A percentile compares a stretch with the other conserved stretches of the same genome.
Conservation (phyloP, 202 grass and related monocot genomes). For the Thinopyrum obtusiflorum region DNA sequence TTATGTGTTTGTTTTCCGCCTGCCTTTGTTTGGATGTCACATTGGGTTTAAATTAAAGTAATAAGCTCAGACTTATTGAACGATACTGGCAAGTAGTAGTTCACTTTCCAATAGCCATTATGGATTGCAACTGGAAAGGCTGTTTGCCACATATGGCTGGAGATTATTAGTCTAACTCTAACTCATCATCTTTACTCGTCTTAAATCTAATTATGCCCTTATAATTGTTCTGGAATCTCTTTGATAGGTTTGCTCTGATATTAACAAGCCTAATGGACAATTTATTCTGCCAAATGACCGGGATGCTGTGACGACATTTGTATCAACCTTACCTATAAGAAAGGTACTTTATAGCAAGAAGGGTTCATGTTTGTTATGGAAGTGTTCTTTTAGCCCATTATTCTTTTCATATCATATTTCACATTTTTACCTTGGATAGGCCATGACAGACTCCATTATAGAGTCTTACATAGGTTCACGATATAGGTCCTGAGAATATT, state of each 20-base stretch:
- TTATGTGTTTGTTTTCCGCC: not conserved
- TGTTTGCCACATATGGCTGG: not conserved
- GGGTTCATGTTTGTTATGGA: not conserved
- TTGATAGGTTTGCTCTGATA: slow-evolving; percentile 97
- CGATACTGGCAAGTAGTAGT: slow-evolving; percentile 20
- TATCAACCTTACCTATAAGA: slow-evolving; percentile 92
- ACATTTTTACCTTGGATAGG: slow-evolving; percentile 7
- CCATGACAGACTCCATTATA: slow-evolving; percentile 1
- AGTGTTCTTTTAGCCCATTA: slow-evolving; percentile 1
- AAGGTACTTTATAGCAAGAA: slow-evolving; percentile 53
- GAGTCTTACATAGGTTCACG: not conserved
- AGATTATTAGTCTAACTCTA: not conserved
- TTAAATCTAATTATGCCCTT: not conserved
- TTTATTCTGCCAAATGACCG: slow-evolving; percentile 80
- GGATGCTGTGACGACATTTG: slow-evolving; percentile 70
- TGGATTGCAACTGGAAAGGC: not conserved
- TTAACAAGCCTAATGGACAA: slow-evolving; percentile 98
- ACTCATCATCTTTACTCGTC: not conserved
- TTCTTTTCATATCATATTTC: not conserved
- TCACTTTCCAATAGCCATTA: not conserved
- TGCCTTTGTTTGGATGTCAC: not conserved
- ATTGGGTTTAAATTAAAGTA: slow-evolving; percentile 18
- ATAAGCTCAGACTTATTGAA: slow-evolving; percentile 16
- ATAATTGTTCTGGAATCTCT: slow-evolving; percentile 3
- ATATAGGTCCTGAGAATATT: slow-evolving; percentile 8